Percentiles rank a stretch among this genome's conserved stretches.
These are phyloP conservation scores for Lepiota subincarnata DNA, from an alignment of 768 basidiomycete genomes.

Conservation along the genomic window DNA sequence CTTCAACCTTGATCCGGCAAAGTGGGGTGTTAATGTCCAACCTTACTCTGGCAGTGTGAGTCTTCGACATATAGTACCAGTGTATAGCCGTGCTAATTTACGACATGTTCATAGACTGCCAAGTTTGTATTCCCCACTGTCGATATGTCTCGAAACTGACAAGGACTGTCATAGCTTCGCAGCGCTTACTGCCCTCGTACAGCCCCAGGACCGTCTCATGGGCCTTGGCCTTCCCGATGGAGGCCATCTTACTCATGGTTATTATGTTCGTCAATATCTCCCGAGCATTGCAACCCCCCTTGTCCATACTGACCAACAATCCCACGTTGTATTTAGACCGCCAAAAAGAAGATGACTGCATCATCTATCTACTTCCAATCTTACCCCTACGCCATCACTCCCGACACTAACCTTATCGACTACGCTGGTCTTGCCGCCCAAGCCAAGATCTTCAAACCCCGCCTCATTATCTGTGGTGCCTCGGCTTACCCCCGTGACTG, in stretches of 20 bases:
- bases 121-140: constrained; percentile 52
- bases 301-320: constrained; percentile 4
- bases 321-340: constrained; percentile 51
- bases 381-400: constrained; percentile 84
- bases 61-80: constrained; percentile 14
- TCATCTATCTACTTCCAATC: constrained; percentile 99
- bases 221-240: constrained; percentile 97
- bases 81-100: background rate
- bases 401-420: constrained; percentile 84
- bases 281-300: background rate
- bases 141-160: constrained; percentile 15
- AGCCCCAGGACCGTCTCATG: constrained; percentile 98
- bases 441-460: constrained; percentile 94
- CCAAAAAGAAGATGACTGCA: constrained; percentile 99
- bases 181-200: constrained; percentile 90
- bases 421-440: constrained; percentile 77
- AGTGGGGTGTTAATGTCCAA: constrained; percentile 99
- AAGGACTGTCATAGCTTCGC: constrained; percentile 66
- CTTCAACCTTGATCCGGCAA: constrained; percentile 87
- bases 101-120: constrained; percentile 54
- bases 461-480: constrained; percentile 94
- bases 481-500: constrained; percentile 98
- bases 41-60: constrained; percentile 91
- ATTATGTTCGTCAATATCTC: constrained; percentile 61
- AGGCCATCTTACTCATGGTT: constrained; percentile 95